phyloP scores from a whole-genome alignment of 139 green algal species.

The Pseudopediastrum boryanum region DNA sequence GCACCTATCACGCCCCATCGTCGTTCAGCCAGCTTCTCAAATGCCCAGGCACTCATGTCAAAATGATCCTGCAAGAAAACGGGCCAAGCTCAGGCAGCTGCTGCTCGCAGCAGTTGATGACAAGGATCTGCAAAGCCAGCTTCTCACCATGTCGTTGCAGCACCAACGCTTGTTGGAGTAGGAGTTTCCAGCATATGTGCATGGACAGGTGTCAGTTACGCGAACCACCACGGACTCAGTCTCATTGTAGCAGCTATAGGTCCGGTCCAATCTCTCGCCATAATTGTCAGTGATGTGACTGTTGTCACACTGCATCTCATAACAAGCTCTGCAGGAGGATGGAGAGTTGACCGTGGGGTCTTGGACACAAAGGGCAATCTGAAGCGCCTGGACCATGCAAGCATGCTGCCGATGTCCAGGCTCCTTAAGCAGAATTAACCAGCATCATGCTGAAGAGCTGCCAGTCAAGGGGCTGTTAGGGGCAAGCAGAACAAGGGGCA shows the following conservation, averaged over 20 bases:
- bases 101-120: background rate
- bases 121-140: constrained; percentile 13
- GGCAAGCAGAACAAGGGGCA: too few relatives aligned
- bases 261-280: constrained; percentile 21
- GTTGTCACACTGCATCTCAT: constrained; percentile 20
- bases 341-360: too few relatives aligned
- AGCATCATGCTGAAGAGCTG: too few relatives aligned
- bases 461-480: too few relatives aligned
- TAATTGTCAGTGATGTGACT: constrained; percentile 29
- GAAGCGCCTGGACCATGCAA: too few relatives aligned
- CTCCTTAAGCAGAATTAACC: too few relatives aligned
- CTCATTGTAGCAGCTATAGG: constrained; percentile 28
- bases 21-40: constrained; percentile 50
- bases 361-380: too few relatives aligned
- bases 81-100: background rate
- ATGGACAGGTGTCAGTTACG: constrained; percentile 34
- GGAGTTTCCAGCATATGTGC: constrained; percentile 10
- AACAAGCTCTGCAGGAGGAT: constrained; percentile 20
- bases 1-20: constrained; percentile 54
- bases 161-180: constrained; percentile 40
- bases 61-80: background rate
- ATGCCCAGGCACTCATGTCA: constrained; percentile 36
- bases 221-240: constrained; percentile 15
- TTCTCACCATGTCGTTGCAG: constrained; percentile 30
- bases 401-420: too few relatives aligned